These are phyloP conservation scores for Kodamaea laetipori DNA, from an alignment of 805 yeast species.

Conservation along the genomic window DNA sequence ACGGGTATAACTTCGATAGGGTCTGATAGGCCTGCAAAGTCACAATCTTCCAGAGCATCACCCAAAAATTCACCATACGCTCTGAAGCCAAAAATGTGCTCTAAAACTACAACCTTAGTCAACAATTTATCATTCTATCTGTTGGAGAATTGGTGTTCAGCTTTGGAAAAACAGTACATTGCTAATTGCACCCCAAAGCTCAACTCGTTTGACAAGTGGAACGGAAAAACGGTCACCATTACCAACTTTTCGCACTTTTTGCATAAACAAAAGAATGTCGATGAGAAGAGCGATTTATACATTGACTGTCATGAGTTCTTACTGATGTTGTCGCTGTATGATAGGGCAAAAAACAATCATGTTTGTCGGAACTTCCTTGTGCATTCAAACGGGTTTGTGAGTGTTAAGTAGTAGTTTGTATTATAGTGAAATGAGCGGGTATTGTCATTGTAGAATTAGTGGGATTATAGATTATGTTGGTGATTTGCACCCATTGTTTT, in stretches of 20 bases:
- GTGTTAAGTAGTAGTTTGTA: conserved; percentile 15
- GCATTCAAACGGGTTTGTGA: conserved; percentile 32
- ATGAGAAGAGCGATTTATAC: conserved; percentile 11
- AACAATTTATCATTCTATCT: conserved; percentile 10
- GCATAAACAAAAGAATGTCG: conserved; percentile 1
- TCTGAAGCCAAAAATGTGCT: background rate
- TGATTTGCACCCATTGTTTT: too few relatives aligned
- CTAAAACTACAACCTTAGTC: conserved; percentile 11
- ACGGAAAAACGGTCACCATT: conserved; percentile 15
- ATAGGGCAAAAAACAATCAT: background rate
- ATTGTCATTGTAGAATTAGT: too few relatives aligned
- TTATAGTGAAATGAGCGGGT: too few relatives aligned
- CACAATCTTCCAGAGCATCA: background rate
- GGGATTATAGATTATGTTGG: too few relatives aligned
- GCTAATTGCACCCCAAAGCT: conserved; percentile 40
- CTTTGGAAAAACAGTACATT: conserved; percentile 38
- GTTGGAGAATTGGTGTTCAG: conserved; percentile 21
- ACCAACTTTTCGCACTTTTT: conserved; percentile 12
- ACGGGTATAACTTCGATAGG: background rate
- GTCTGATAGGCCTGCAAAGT: too few relatives aligned
- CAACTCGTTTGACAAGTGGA: conserved; percentile 44
- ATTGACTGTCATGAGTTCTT: conserved; percentile 9
- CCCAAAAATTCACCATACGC: background rate
- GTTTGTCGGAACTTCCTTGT: conserved; percentile 28
- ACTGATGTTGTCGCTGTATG: conserved; percentile 1